These are phyloP conservation scores for Scedosporium aurantiacum DNA, from an alignment of 2,329 filamentous ascomycete genomes.

Conservation along the genomic window DNA sequence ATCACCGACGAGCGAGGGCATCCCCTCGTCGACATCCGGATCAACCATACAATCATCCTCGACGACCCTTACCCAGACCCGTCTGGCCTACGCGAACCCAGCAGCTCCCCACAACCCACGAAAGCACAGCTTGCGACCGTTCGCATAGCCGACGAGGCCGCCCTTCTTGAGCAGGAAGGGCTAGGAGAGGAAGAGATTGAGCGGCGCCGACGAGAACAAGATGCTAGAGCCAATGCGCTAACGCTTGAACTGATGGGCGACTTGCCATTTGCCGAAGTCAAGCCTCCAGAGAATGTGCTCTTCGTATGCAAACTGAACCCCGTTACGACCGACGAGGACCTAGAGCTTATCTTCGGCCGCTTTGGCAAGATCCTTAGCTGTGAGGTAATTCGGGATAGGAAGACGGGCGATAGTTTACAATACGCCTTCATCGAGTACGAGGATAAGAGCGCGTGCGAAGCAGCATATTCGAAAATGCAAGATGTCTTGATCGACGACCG, in stretches of 20 bases:
- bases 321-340: constrained; percentile 85
- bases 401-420: constrained; percentile 88
- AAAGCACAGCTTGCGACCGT: constrained; percentile 83
- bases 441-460: constrained; percentile 83
- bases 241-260: constrained; percentile 98
- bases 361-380: constrained; percentile 93
- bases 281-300: constrained; percentile 90
- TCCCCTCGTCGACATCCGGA: constrained; percentile 86
- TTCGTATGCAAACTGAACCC: constrained; percentile 99
- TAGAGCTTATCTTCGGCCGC: constrained; percentile 91
- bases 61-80: constrained; percentile 91
- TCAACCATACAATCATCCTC: constrained; percentile 82
- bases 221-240: constrained; percentile 85
- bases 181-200: constrained; percentile 71
- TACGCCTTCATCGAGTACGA: constrained; percentile 98
- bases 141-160: constrained; percentile 81
- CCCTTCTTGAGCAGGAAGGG: constrained; percentile 59
- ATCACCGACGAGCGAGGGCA: constrained; percentile 80
- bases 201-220: constrained; percentile 69
- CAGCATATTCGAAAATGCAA: constrained; percentile 98
- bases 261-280: constrained; percentile 92
- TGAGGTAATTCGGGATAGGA: constrained; percentile 88
- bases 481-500: constrained; percentile 93
- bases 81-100: constrained; percentile 61
- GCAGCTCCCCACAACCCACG: constrained; percentile 68